Conservation (phyloP, 1,139 yeast genomes). For the Yarrowia galli region DNA sequence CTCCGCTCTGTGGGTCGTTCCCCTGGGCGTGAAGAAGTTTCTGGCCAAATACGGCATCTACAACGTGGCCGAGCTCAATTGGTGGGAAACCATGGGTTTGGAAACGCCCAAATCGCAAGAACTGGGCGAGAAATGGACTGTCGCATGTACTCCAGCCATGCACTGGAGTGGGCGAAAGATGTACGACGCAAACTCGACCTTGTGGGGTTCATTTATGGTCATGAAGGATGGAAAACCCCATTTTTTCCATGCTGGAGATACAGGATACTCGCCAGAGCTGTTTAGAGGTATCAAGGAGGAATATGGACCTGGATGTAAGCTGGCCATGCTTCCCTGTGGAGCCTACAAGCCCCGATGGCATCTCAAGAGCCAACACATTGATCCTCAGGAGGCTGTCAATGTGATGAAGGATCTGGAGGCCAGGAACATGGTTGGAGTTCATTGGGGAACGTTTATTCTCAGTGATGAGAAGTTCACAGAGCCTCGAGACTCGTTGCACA, state of each 20-base stretch:
- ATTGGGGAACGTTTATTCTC: conserved; percentile 93
- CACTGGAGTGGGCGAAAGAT: conserved; percentile 93
- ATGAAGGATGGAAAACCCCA: conserved; percentile 71
- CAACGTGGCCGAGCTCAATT: conserved; percentile 71
- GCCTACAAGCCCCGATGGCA: conserved; percentile 97
- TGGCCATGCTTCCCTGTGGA: conserved; percentile 89
- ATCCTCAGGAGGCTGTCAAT: conserved; percentile 76
- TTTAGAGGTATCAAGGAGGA: conserved; percentile 68
- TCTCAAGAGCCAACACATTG: conserved; percentile 85
- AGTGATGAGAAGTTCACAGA: conserved; percentile 88
- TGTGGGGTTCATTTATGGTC: conserved; percentile 88
- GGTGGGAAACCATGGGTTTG: conserved; percentile 82
- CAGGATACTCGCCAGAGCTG: conserved; percentile 80
- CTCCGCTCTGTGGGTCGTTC: conserved; percentile 80
- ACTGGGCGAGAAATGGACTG: conserved; percentile 65
- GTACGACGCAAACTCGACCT: conserved; percentile 75
- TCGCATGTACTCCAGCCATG: conserved; percentile 94
- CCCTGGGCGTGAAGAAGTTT: conserved; percentile 72
- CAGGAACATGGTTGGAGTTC: conserved; percentile 78
- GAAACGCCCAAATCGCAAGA: conserved; percentile 43
- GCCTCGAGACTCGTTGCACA: conserved; percentile 64
- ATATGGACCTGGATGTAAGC: conserved; percentile 67
- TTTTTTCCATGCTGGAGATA: conserved; percentile 92
- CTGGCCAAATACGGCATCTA: conserved; percentile 64
- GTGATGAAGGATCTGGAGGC: conserved; percentile 71